phyloP scores from a whole-genome alignment of 2,329 filamentous ascomycete species.

The Botrytis hyacinthi region DNA sequence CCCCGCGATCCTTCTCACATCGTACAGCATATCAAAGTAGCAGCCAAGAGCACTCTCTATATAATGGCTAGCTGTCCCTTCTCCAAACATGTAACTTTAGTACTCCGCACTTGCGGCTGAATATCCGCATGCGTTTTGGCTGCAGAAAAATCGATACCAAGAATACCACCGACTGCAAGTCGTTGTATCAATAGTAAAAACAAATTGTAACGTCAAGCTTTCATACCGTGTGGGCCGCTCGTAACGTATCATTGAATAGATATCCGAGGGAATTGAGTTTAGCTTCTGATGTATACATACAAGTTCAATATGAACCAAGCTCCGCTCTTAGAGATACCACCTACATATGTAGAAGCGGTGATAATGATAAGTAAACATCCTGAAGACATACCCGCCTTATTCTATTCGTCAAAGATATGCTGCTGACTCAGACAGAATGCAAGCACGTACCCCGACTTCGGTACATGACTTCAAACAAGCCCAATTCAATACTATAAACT shows the following conservation, averaged over 20 bases:
- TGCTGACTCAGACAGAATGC: background rate
- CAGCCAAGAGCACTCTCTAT: background rate
- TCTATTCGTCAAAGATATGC: background rate
- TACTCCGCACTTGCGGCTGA: background rate
- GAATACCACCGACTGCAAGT: background rate
- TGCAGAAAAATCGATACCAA: constrained; percentile 2
- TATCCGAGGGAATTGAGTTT: background rate
- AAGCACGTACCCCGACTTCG: background rate
- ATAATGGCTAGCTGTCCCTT: background rate
- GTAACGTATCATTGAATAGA: background rate
- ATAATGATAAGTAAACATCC: background rate
- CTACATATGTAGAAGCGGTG: background rate
- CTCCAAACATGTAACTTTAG: background rate
- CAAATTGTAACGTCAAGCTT: too few species aligned
- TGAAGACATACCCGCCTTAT: background rate
- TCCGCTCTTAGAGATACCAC: background rate
- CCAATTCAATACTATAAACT: background rate
- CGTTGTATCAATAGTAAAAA: background rate
- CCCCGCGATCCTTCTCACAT: background rate
- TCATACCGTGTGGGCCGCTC: background rate
- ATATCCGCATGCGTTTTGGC: background rate
- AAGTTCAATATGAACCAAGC: background rate
- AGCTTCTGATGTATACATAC: too few species aligned
- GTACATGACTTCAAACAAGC: background rate
- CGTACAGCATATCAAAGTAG: background rate